Percentiles rank a stretch among this genome's conserved stretches.
Evolutionary conservation across 768 basidiomycete genomes (phyloP).

Genomic region (Boletus barrowsii): DNA sequence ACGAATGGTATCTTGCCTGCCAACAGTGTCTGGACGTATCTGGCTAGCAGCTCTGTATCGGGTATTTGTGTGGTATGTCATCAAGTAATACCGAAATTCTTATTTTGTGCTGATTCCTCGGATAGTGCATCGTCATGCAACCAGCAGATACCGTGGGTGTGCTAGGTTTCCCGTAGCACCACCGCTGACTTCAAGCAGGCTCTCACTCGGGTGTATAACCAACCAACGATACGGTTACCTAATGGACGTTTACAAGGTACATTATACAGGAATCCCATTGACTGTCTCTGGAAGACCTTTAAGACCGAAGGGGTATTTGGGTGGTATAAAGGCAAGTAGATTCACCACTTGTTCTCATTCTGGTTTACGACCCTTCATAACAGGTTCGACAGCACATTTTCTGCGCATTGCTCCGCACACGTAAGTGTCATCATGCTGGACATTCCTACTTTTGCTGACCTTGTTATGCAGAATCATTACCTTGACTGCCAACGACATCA

Average conservation of each 20-base stretch:
- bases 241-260: constrained; percentile 71
- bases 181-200: constrained; percentile 43
- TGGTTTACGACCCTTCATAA: background rate
- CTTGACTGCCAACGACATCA: constrained; percentile 82
- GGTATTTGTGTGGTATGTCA: constrained; percentile 85
- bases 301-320: constrained; percentile 85
- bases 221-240: constrained; percentile 71
- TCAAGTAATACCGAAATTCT: background rate
- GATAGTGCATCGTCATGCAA: constrained; percentile 87
- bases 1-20: constrained; percentile 64
- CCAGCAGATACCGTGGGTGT: constrained; percentile 81
- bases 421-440: constrained; percentile 41
- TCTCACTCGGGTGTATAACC: constrained; percentile 94
- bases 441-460: background rate
- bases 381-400: constrained; percentile 92
- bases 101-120: constrained; percentile 7
- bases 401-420: constrained; percentile 91
- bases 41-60: constrained; percentile 84
- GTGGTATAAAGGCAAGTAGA: constrained; percentile 84
- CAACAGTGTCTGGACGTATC: constrained; percentile 82
- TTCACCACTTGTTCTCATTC: background rate
- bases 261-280: constrained; percentile 88
- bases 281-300: constrained; percentile 96
- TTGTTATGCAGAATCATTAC: constrained; percentile 69
- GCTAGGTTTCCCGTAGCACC: constrained; percentile 1